Base-by-base conservation (phyloP, 345 rosid species). In the Excoecaria cochinchinensis region DNA sequence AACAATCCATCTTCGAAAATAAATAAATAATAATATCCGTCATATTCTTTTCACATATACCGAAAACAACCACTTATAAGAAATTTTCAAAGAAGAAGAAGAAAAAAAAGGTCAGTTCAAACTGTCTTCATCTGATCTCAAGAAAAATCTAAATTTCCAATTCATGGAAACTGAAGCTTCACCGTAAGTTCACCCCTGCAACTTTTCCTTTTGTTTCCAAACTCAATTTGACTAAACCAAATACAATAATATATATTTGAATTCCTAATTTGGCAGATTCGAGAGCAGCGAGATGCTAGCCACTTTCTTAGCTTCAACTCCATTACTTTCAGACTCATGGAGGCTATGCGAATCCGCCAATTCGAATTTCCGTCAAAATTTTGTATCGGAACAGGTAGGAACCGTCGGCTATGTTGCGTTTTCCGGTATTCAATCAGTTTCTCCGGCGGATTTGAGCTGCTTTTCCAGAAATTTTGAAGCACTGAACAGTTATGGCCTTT, bases 281-380 rank as follows among this genome's bases (percentile, higher is more conserved):
- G 99, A 92, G 84, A 86, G 87, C 65, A 90, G 96, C 78, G 99
- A 92, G 89, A 77, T 88, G 79, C 83, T 85, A 71, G 97, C 97
- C 10, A 78, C 46, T 31, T 83, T 86, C 74, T 21, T 95, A 61
- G 85, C 87, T 15, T 86, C 98, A 8, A 92, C 91, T 14, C 86
- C 89, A 0, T 10, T 95, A 65, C 74, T 89, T 8, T 58, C 81
- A 22, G 83, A 85, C 21, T 80, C 98, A 14, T 95, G 97, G 98
- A 69, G 74, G 25, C 70, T 83, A 1, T 91, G 97, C 89, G 58
- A 70, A 66, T 52, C 52, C 0, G 86, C 90, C 65, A 83, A 77
- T 66, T 65, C 79, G 0, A 62, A 13, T 0, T 50, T 66, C 8
- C 65, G 81, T 0, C 38, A 75, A 15, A 48, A 72, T 70, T 87